These are phyloP conservation scores for Lecanicillium sp. DNA, from an alignment of 2,329 filamentous ascomycete species.

Conservation along the genomic window DNA sequence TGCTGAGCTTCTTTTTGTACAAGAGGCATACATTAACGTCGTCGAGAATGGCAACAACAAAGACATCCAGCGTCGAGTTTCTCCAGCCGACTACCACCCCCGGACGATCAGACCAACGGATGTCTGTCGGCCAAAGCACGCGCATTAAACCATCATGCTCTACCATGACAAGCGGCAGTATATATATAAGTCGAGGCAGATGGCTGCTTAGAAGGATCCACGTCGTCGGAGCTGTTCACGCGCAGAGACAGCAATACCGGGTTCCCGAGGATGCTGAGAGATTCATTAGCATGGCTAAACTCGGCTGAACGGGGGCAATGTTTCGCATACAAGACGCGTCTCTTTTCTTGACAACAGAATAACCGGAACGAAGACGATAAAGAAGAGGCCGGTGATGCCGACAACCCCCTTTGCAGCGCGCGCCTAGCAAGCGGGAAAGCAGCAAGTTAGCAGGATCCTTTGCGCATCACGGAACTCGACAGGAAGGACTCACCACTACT, in stretches of 20 bases:
- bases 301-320: constrained; percentile 2
- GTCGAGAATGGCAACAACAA: constrained; percentile 82
- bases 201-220: constrained; percentile 70
- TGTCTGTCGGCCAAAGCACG: constrained; percentile 95
- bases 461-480: not conserved
- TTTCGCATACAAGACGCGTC: constrained; percentile 61
- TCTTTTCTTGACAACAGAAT: constrained; percentile 76
- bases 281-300: constrained; percentile 11
- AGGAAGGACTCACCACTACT: constrained; percentile 63
- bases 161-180: constrained; percentile 46
- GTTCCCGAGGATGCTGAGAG: constrained; percentile 69
- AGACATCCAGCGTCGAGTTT: constrained; percentile 83
- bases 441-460: not conserved
- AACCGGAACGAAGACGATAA: constrained; percentile 75
- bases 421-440: constrained; percentile 41
- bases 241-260: constrained; percentile 77
- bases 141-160: constrained; percentile 86
- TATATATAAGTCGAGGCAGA: constrained; percentile 7
- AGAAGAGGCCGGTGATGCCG: constrained; percentile 75
- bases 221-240: constrained; percentile 89
- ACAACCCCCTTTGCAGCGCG: constrained; percentile 80
- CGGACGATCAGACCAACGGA: constrained; percentile 59
- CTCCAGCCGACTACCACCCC: constrained; percentile 93
- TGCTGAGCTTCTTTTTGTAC: too few relatives aligned
- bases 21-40: constrained; percentile 90